Evolutionary conservation across 345 rosid genomes (phyloP), one percentile per base, ranked within the genome.

Genomic region (Corchorus capsularis): DNA sequence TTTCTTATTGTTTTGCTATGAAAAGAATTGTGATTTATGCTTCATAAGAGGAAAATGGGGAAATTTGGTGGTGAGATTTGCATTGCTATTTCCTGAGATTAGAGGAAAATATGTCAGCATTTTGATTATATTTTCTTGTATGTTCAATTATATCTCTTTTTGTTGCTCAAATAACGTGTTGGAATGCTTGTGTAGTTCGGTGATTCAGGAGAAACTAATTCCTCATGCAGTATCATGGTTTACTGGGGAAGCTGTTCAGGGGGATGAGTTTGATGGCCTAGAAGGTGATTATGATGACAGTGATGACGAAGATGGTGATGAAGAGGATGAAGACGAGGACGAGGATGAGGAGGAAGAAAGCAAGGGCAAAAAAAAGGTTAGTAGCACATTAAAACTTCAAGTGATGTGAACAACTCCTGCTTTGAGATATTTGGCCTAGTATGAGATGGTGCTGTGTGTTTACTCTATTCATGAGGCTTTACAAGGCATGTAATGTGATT

Each of bases 181-280:
- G 43, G 57, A 68, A 16, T 27, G 57, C 15, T 73, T 64, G 0
- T 82, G 75, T 71, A 96, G 99, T 72, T 93, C 97, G 39, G 92
- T 93, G 35, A 91, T 96, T 64, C 89, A 88, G 73, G 97, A 92
- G 27, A 92, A 92, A 78, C 89, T 96, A 72, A 92, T 94, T 47
- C 90, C 99, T 3, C 98, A 90, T 86, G 98, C 98, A 41, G 97
- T 96, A 53, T 93, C 97, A 63, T 96, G 98, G 98, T 96, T 79
- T 84, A 96, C 99, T 3, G 99, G 99, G 22, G 99, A 96, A 85
- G 98, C 98, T 73, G 83, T 87, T n/a, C 86, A 86, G 20, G 92
- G 85, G 12, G 96, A 92, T 62, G 98, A 90, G 34, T 80, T 89
- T 52, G 96, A 88, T 8, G 75, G 57, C 41, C 49, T 87, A 41